Evolutionary conservation across 176 grass and related monocot genomes (phyloP).

Genomic region (Ampelocalamus luodianensis): DNA sequence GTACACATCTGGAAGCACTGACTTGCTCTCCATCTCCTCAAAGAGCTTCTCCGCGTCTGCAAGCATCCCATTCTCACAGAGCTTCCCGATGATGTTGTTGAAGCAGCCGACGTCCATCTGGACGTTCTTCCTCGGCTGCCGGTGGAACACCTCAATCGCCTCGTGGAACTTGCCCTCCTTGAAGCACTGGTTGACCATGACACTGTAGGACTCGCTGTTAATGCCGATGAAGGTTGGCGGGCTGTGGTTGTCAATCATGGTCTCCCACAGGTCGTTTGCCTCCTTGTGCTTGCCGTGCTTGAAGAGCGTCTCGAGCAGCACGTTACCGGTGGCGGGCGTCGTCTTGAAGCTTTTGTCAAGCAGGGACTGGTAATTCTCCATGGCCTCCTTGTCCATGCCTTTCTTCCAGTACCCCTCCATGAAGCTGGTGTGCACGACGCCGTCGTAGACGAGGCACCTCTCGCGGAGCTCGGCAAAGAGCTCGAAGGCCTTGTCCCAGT

Average conservation of each 20-base stretch:
- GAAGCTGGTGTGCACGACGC: constrained; percentile 49
- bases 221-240: constrained; percentile 52
- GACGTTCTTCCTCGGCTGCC: constrained; percentile 41
- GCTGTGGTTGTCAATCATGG: constrained; percentile 59
- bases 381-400: constrained; percentile 58
- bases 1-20: constrained; percentile 53
- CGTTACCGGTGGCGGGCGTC: constrained; percentile 53
- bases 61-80: constrained; percentile 55
- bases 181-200: constrained; percentile 65
- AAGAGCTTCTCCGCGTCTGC: constrained; percentile 60
- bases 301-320: constrained; percentile 51
- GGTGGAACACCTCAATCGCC: constrained; percentile 56
- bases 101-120: constrained; percentile 64
- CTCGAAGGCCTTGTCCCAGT: constrained; percentile 55
- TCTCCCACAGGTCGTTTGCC: constrained; percentile 51
- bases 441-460: constrained; percentile 57
- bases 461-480: constrained; percentile 58
- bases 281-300: constrained; percentile 53
- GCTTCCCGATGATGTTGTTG: constrained; percentile 62
- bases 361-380: constrained; percentile 60
- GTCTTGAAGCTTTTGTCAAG: constrained; percentile 51
- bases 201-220: constrained; percentile 59
- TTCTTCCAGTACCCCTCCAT: constrained; percentile 62
- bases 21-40: constrained; percentile 59
- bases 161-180: constrained; percentile 54